Base-by-base conservation (phyloP, 768 basidiomycete genomes). In the Mycena metata region DNA sequence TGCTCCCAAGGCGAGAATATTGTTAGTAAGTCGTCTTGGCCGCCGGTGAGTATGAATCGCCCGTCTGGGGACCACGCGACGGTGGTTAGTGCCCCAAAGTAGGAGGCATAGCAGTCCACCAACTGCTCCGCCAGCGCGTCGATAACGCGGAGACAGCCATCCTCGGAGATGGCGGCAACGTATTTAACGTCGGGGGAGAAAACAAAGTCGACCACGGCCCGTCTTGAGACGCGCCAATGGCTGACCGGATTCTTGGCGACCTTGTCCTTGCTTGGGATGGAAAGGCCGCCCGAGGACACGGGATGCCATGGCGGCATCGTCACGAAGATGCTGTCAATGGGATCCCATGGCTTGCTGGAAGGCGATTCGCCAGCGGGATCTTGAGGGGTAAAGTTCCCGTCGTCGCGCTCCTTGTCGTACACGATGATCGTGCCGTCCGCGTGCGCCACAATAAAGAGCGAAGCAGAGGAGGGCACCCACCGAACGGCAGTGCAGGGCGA, bases 11-110 rank as follows among this genome's bases (percentile, higher is more conserved):
- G 96, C 0, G 96, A 96, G 78, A 95, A 95, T 67, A 99, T 93
- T 5, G 96, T 97, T 61, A 98, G 81, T 12, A 99, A 85, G 76
- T 99, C 98, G 75, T 99, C 98, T 83, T 99, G 96, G 0, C 98
- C 98, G 15, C 96, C 98, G 2, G 95, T 95, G 94, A 98, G 79
- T 52, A 99, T 91, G 76, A 97, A 98, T 21, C 96, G 89, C 15
- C 95, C 94, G 77, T 99, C 96, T 0, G 96, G 96, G 3, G 96
- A 96, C 96, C 96, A 99, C 0, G 94, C 90, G 2, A 98, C 91
- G 70, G 92, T 94, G 5, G 91, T 96, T 41, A 99, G 77, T 2
- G 94, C 86, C 17, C 96, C 97, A 75, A 99, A 99, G 78, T 99
- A 99, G 5, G 96, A 95, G 1, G 94, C 90, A 75, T 94, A 98